These are phyloP conservation scores for Talaromyces sp. DNA, from an alignment of 2,329 filamentous ascomycete species.

Conservation along the genomic window DNA sequence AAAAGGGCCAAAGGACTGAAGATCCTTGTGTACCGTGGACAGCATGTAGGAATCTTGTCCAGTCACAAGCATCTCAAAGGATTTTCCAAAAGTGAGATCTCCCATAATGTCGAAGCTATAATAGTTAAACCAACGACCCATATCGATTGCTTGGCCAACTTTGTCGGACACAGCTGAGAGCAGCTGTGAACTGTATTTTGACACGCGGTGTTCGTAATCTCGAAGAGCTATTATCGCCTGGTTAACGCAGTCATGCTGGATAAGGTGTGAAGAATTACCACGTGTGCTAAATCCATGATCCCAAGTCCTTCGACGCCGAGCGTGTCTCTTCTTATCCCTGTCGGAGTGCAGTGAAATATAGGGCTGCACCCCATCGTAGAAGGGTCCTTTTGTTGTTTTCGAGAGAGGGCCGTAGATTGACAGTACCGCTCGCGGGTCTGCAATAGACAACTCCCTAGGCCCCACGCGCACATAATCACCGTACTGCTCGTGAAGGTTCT, in stretches of 20 bases:
- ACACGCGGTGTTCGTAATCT: constrained; percentile 9
- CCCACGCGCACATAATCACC: constrained; percentile 11
- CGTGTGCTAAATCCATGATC: constrained; percentile 26
- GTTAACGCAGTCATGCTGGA: neutral
- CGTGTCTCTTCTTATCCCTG: constrained; percentile 12
- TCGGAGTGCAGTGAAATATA: constrained; percentile 11
- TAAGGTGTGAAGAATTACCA: constrained; percentile 13
- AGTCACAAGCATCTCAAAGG: constrained; percentile 29
- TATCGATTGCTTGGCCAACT: constrained; percentile 11
- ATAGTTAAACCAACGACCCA: constrained; percentile 19
- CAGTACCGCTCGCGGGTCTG: constrained; percentile 7
- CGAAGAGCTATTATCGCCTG: constrained; percentile 4
- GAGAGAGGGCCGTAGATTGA: constrained; percentile 10
- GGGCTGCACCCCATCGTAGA: constrained; percentile 9
- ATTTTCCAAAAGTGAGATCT: constrained; percentile 31
- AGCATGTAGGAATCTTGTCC: constrained; percentile 17
- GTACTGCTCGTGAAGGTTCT: constrained; percentile 9
- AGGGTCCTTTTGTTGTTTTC: constrained; percentile 9
- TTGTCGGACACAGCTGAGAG: constrained; percentile 6
- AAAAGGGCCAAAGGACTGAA: constrained; percentile 16
- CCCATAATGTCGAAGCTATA: constrained; percentile 31
- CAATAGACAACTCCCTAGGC: constrained; percentile 9
- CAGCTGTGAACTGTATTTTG: constrained; percentile 10
- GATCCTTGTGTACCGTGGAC: constrained; percentile 15
- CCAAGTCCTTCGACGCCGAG: constrained; percentile 6